Conservation (phyloP, 2,329 filamentous ascomycete genomes). For the Colletotrichum spaethianum region DNA sequence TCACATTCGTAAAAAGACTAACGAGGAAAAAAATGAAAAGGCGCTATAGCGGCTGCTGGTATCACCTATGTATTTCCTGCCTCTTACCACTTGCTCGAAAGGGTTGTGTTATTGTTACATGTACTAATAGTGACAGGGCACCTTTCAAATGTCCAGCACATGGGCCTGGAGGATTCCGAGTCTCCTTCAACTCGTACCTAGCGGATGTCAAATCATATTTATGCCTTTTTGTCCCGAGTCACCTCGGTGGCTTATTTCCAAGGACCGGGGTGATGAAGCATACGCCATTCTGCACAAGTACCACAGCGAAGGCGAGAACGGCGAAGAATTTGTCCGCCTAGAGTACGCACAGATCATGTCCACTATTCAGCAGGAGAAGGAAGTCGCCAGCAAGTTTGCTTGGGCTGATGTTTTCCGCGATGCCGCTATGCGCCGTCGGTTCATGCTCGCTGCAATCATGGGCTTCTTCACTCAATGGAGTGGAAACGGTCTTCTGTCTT, state of each 20-base stretch:
- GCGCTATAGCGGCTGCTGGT: conserved; percentile 24
- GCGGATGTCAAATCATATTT: conserved; percentile 45
- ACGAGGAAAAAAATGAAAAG: too few species aligned
- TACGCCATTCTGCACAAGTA: conserved; percentile 54
- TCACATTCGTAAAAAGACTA: too few species aligned
- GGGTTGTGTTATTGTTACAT: too few species aligned
- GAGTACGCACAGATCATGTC: conserved; percentile 71
- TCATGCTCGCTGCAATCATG: conserved; percentile 61
- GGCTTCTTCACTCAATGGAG: conserved; percentile 60
- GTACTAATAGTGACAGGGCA: not conserved
- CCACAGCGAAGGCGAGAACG: conserved; percentile 65
- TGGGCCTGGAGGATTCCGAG: conserved; percentile 39
- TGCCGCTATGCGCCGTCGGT: conserved; percentile 57
- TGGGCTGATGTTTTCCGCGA: conserved; percentile 53
- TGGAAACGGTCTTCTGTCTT: conserved; percentile 52
- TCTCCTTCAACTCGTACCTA: conserved; percentile 40
- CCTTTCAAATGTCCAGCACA: conserved; percentile 29
- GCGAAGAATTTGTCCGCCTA: conserved; percentile 66
- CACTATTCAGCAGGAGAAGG: conserved; percentile 62
- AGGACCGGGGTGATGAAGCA: conserved; percentile 51
- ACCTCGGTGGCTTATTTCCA: conserved; percentile 51
- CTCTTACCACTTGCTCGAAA: too few species aligned
- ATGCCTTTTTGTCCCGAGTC: conserved; percentile 55
- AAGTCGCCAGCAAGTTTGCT: conserved; percentile 60
- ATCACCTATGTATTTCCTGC: conserved; percentile 19